Evolutionary conservation across 345 rosid genomes (phyloP).

Genomic region (Euphorbia lathyris): DNA sequence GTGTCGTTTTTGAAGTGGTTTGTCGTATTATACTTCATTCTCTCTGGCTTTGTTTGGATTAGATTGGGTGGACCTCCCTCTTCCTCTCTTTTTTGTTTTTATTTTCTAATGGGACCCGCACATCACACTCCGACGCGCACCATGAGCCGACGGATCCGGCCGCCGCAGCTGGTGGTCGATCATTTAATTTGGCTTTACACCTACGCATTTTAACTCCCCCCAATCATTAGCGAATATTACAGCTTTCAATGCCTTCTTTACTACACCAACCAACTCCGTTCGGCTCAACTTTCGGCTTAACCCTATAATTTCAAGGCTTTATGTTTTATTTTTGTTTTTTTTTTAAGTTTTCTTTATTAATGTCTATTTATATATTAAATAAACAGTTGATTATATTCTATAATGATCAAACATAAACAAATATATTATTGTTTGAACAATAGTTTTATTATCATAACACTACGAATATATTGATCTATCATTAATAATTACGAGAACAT

Average conservation of each 20-base stretch:
- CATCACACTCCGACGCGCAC: conserved; percentile 21
- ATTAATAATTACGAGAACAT: too few relatives aligned
- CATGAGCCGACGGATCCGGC: conserved; percentile 43
- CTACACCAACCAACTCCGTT: conserved; percentile 11
- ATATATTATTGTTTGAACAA: too few relatives aligned
- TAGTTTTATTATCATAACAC: too few relatives aligned
- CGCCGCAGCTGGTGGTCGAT: conserved; percentile 24
- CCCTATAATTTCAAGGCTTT: not conserved
- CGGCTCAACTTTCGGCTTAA: not conserved
- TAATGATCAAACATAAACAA: too few relatives aligned
- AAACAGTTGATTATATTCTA: too few relatives aligned
- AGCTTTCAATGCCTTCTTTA: conserved; percentile 9
- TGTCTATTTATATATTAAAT: too few relatives aligned
- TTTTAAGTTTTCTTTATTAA: too few relatives aligned
- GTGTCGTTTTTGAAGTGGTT: conserved; percentile 13
- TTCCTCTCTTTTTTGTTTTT: not conserved
- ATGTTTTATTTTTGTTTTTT: too few relatives aligned
- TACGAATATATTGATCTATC: too few relatives aligned
- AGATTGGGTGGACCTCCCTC: conserved; percentile 20
- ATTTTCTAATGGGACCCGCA: conserved; percentile 16
- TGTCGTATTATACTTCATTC: conserved; percentile 21
- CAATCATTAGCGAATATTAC: conserved; percentile 21
- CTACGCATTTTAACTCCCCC: conserved; percentile 14
- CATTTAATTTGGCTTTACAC: conserved; percentile 19
- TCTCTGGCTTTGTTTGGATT: not conserved